These are phyloP conservation scores for Boletales sp. DNA, from an alignment of 768 basidiomycete species.

Conservation along the genomic window DNA sequence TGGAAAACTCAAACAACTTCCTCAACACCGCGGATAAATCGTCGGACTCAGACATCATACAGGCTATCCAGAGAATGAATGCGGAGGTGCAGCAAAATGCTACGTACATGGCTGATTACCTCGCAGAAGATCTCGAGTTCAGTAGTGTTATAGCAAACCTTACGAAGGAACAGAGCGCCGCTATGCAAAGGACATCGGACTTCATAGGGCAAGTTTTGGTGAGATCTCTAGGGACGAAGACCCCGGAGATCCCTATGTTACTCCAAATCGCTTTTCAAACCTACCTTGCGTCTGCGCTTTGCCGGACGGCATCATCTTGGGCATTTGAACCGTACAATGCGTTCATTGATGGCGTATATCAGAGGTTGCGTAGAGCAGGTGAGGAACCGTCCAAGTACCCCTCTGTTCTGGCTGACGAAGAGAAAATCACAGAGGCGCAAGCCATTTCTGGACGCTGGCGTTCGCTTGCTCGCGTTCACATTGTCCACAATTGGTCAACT, in stretches of 20 bases:
- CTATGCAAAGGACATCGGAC: not conserved
- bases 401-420: not conserved
- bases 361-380: conserved; percentile 7
- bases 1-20: conserved; percentile 5
- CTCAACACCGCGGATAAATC: conserved; percentile 7
- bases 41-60: conserved; percentile 9
- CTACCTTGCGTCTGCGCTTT: conserved; percentile 4
- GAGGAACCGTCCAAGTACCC: not conserved
- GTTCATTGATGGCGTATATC: conserved; percentile 8
- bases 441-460: conserved; percentile 14
- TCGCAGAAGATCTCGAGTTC: conserved; percentile 2
- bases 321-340: conserved; percentile 1
- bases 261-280: conserved; percentile 9
- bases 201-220: not conserved
- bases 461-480: conserved; percentile 4
- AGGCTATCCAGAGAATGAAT: conserved; percentile 7
- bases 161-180: not conserved
- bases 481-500: not conserved
- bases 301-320: conserved; percentile 4
- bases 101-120: conserved; percentile 8
- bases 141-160: not conserved
- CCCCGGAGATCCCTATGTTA: conserved; percentile 5
- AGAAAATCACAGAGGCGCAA: conserved; percentile 8
- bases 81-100: conserved; percentile 9
- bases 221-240: not conserved